Base-by-base conservation (phyloP, 169 alveolate genomes). In the Babesia bigemina region DNA sequence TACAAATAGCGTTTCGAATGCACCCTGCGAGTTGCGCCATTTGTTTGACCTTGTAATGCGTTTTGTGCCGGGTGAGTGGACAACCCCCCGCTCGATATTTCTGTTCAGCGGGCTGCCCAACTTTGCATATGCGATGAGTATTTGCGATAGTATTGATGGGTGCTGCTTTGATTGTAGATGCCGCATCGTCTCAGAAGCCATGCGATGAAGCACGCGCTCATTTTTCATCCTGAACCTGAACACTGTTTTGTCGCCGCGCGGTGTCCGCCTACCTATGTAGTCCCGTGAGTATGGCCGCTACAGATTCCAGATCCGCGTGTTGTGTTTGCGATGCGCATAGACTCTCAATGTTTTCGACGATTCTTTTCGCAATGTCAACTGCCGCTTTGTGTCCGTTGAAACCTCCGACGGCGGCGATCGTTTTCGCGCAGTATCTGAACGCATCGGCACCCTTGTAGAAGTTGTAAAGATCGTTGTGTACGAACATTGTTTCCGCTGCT, bases 181-280 rank as follows among this genome's bases (percentile, higher is more conserved):
- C 24, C 14, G 59, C 11, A 11, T 52, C 45, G 26, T 49, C 44
- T 67, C 47, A 10, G n/a, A 6, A 4, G 76, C 65, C 76, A 67
- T 53, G 4, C 44, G 28, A 13, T 22, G 66, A 10, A 67, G 58
- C 44, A 67, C 44, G 17, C 26, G 42, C 24, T 49, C 55, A 13
- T 67, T 22, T 49, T 67, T 67, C 47, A 67, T 67, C 39, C 76
- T 67, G 76, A 67, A 67, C 56, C 76, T 67, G 76, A 0, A 11
- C 22, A 10, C 9, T 12, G 36, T 11, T 28, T 16, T 29, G 2
- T 22, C 17, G 6, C 4, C 7, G 56, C n/a, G 21, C 11, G 9
- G 16, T 52, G 24, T 3, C 13, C 21, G n/a, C 74, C 29, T 21
- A 67, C 76, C 65, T 67, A 55, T 36, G 22, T 19, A 67, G n/a